These are phyloP conservation scores for Dendryphion nanum DNA, from an alignment of 2,329 filamentous ascomycete species.

Conservation along the genomic window DNA sequence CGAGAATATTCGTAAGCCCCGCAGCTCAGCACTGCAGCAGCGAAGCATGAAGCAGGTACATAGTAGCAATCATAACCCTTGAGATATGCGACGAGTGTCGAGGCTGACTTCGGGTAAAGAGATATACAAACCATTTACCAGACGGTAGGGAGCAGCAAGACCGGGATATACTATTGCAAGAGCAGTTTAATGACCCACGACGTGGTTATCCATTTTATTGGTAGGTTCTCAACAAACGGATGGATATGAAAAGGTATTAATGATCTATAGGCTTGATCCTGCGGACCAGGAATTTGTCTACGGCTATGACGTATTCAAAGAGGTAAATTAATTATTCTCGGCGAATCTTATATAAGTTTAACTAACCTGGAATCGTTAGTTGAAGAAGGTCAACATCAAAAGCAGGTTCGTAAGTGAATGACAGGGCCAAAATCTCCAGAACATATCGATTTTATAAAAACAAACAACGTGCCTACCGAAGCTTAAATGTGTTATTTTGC, in stretches of 20 bases:
- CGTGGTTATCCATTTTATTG: neutral
- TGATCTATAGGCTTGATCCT: conserved; percentile 26
- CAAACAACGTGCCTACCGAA: too few relatives aligned
- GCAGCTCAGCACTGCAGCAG: conserved; percentile 56
- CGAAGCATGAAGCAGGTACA: conserved; percentile 58
- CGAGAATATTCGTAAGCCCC: conserved; percentile 46
- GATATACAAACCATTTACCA: conserved; percentile 43
- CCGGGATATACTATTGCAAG: conserved; percentile 58
- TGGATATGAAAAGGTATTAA: neutral
- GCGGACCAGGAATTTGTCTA: conserved; percentile 17
- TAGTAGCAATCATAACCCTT: too few relatives aligned
- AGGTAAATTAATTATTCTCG: too few relatives aligned
- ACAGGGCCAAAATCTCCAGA: too few relatives aligned
- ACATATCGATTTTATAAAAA: too few relatives aligned
- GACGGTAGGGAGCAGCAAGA: conserved; percentile 57
- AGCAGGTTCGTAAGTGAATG: too few relatives aligned
- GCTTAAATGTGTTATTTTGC: too few relatives aligned
- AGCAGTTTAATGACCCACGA: conserved; percentile 49
- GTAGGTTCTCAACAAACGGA: neutral
- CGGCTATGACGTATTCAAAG: conserved; percentile 17
- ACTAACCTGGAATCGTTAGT: too few relatives aligned
- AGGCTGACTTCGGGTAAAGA: too few relatives aligned
- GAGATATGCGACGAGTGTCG: too few relatives aligned
- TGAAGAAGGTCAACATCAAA: too few relatives aligned
- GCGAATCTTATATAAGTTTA: too few relatives aligned